Percentiles rank a stretch among this genome's conserved stretches.
phyloP scores from a whole-genome alignment of 2,329 filamentous ascomycete species.

The Fusarium sterilihyphosum region DNA sequence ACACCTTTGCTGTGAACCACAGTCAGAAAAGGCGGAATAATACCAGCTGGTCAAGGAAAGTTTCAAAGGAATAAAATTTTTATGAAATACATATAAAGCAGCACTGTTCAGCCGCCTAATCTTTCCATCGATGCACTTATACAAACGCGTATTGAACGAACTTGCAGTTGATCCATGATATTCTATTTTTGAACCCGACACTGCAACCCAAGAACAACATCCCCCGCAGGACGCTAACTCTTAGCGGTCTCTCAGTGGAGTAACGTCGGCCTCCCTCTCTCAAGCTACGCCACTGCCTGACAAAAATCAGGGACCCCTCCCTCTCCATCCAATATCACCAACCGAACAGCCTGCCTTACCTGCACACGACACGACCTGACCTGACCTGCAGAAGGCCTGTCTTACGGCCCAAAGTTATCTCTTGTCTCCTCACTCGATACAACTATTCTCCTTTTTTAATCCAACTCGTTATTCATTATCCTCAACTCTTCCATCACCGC shows the following conservation, averaged over 20 bases:
- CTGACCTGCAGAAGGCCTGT: conserved; percentile 12
- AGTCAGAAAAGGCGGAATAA: neutral
- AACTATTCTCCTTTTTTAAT: neutral
- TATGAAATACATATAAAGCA: too few relatives aligned
- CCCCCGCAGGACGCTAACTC: conserved; percentile 33
- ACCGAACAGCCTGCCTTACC: conserved; percentile 1
- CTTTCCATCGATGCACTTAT: neutral
- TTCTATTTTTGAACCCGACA: conserved; percentile 20
- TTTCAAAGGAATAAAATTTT: neutral
- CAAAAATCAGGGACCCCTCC: conserved; percentile 32
- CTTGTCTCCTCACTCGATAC: neutral
- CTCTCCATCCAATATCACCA: neutral
- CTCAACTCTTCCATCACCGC: neutral
- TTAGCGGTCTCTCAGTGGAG: conserved; percentile 30
- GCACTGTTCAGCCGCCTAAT: neutral
- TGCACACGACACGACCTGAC: conserved; percentile 18
- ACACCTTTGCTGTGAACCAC: neutral
- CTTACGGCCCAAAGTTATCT: neutral
- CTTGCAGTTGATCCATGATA: neutral
- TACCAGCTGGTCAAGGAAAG: neutral
- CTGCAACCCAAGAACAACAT: neutral
- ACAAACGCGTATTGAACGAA: too few relatives aligned
- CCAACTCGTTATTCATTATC: neutral
- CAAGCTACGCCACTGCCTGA: conserved; percentile 13
- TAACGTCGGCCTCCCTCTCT: conserved; percentile 18